phyloP scores from a whole-genome alignment of 345 rosid species.

The Gossypium turneri region DNA sequence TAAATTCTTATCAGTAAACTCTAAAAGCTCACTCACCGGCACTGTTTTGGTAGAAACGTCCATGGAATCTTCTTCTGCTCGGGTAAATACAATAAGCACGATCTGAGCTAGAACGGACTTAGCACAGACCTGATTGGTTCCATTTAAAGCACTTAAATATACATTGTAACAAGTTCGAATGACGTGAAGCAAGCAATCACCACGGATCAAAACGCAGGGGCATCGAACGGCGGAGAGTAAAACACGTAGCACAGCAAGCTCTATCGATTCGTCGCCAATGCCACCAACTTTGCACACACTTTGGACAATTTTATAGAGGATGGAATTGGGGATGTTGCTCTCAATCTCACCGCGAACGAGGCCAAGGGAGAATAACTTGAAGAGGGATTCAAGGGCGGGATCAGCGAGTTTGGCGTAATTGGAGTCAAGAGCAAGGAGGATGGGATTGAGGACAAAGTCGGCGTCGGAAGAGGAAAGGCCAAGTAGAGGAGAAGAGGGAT shows the following conservation, averaged over 20 bases:
- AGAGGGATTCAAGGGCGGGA: slow-evolving; percentile 79
- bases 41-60: slow-evolving; percentile 47
- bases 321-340: slow-evolving; percentile 24
- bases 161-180: slow-evolving; percentile 88
- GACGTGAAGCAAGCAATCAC: slow-evolving; percentile 66
- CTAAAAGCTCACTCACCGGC: slow-evolving; percentile 66
- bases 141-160: slow-evolving; percentile 72
- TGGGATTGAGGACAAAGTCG: slow-evolving; percentile 52
- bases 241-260: slow-evolving; percentile 70
- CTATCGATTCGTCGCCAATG: slow-evolving; percentile 72
- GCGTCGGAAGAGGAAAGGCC: slow-evolving; percentile 67
- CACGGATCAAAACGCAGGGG: slow-evolving; percentile 67
- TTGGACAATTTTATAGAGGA: slow-evolving; percentile 41
- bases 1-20: slow-evolving; percentile 79
- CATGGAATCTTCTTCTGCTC: slow-evolving; percentile 73
- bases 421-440: slow-evolving; percentile 68
- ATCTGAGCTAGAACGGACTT: slow-evolving; percentile 91
- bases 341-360: slow-evolving; percentile 61
- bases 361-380: slow-evolving; percentile 67
- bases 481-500: slow-evolving; percentile 46
- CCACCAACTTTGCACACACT: slow-evolving; percentile 54
- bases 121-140: slow-evolving; percentile 97
- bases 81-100: slow-evolving; percentile 60
- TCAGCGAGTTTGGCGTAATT: slow-evolving; percentile 66
- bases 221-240: slow-evolving; percentile 76